Evolutionary conservation across 1,284 basidiomycete genomes (phyloP).

Genomic region (Tilletiaria anomala): DNA sequence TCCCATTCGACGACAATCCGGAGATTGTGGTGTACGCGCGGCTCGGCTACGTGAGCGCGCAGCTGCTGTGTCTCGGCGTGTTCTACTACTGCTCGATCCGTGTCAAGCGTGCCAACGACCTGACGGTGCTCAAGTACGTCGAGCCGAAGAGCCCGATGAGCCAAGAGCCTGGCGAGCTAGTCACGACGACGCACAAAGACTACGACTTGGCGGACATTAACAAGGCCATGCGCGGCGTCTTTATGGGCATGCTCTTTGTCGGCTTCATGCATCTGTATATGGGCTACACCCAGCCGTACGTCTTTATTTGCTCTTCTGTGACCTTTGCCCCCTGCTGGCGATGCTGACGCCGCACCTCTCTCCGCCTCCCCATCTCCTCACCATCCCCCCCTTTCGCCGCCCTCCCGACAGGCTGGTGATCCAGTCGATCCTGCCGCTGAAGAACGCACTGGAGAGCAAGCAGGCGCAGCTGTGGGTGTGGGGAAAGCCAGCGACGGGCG

Average conservation of each 20-base stretch:
- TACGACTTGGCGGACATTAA: slow-evolving; percentile 79
- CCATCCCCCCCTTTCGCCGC: too few relatives aligned
- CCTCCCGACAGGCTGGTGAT: too few relatives aligned
- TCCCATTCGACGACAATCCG: slow-evolving; percentile 74
- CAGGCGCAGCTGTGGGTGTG: slow-evolving; percentile 38
- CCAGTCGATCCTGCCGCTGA: slow-evolving; percentile 36
- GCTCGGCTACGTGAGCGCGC: slow-evolving; percentile 63
- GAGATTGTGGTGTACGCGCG: slow-evolving; percentile 67
- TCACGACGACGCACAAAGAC: slow-evolving; percentile 82
- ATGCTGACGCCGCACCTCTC: too few relatives aligned
- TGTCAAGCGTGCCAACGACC: slow-evolving; percentile 85
- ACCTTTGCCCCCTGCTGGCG: too few relatives aligned
- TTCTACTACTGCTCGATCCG: slow-evolving; percentile 56
- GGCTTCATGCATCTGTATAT: slow-evolving; percentile 38
- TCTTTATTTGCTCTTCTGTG: too few relatives aligned
- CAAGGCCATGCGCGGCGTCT: slow-evolving; percentile 55
- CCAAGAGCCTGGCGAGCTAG: slow-evolving; percentile 58
- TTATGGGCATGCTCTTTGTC: slow-evolving; percentile 41
- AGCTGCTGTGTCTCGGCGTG: slow-evolving; percentile 53
- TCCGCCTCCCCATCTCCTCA: background rate
- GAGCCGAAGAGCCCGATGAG: slow-evolving; percentile 41
- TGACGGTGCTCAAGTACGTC: slow-evolving; percentile 80
- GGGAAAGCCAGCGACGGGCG: slow-evolving; percentile 53
- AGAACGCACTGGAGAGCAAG: slow-evolving; percentile 38
- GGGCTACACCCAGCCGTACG: slow-evolving; percentile 40